phyloP scores from a whole-genome alignment of 345 rosid genomes.

The Mallotus nudiflorus region DNA sequence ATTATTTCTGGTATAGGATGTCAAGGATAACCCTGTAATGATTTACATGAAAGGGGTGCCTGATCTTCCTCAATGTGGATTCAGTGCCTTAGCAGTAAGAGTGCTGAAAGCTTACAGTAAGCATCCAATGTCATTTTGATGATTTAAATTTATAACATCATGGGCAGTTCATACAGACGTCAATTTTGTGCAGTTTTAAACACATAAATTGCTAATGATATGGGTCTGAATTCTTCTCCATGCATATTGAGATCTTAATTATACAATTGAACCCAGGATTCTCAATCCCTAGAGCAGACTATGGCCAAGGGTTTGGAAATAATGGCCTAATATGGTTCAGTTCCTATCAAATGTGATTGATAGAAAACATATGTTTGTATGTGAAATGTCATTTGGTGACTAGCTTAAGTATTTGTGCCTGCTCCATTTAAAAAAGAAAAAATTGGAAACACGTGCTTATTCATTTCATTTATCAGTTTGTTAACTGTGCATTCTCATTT shows the following conservation, averaged over 20 bases:
- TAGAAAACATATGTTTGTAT: neutral
- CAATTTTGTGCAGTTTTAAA: neutral
- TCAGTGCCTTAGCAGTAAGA: conserved; percentile 90
- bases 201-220: neutral
- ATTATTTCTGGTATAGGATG: conserved; percentile 60
- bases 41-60: conserved; percentile 96
- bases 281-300: neutral
- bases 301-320: neutral
- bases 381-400: neutral
- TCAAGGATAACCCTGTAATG: conserved; percentile 87
- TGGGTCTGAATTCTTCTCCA: neutral
- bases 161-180: neutral
- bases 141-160: neutral
- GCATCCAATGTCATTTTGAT: conserved; percentile 18
- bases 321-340: no score
- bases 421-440: no score
- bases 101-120: conserved; percentile 77
- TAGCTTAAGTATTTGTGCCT: neutral
- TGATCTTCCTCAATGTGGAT: conserved; percentile 91
- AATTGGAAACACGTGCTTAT: neutral
- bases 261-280: neutral
- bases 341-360: neutral
- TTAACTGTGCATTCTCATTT: neutral
- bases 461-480: neutral
- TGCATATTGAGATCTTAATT: neutral